Conservation (phyloP, 73 alveolate species). For the Paraurostyla sp. region DNA sequence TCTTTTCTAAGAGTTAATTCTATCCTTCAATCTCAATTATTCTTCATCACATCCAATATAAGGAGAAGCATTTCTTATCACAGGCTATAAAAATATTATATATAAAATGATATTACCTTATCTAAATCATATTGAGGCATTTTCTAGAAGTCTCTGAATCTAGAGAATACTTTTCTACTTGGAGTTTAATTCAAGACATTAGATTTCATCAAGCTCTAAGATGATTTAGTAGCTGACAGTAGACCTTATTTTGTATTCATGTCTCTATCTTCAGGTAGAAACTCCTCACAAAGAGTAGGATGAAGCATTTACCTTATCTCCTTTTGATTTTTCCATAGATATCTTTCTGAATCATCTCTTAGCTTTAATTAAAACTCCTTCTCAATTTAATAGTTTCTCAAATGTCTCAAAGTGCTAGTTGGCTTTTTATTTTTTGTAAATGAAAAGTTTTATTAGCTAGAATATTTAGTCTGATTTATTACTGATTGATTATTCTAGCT, state of each 20-base stretch:
- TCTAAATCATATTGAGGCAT: conserved; percentile 30
- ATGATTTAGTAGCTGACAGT: conserved; percentile 32
- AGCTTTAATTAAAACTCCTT: conserved; percentile 19
- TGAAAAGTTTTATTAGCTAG: too few species aligned
- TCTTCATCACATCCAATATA: conserved; percentile 74
- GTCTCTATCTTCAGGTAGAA: conserved; percentile 47
- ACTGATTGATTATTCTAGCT: too few species aligned
- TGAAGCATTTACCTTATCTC: conserved; percentile 51
- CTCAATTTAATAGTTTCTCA: conserved; percentile 49
- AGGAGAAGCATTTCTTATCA: conserved; percentile 57
- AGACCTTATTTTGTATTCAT: conserved; percentile 45
- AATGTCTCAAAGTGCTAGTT: conserved; percentile 29
- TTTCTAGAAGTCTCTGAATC: conserved; percentile 47
- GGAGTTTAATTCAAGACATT: conserved; percentile 31
- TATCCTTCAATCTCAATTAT: conserved; percentile 66
- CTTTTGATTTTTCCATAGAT: conserved; percentile 48
- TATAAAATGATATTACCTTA: background rate
- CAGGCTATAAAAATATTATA: conserved; percentile 26
- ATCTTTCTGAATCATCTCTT: conserved; percentile 11
- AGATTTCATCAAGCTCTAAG: background rate
- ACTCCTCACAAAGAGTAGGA: conserved; percentile 40
- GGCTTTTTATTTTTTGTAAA: too few species aligned
- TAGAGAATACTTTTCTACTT: conserved; percentile 16
- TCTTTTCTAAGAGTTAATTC: conserved; percentile 70
- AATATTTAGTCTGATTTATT: too few species aligned